phyloP scores from a whole-genome alignment of 768 basidiomycete species.

The Tephrocybe rancida region DNA sequence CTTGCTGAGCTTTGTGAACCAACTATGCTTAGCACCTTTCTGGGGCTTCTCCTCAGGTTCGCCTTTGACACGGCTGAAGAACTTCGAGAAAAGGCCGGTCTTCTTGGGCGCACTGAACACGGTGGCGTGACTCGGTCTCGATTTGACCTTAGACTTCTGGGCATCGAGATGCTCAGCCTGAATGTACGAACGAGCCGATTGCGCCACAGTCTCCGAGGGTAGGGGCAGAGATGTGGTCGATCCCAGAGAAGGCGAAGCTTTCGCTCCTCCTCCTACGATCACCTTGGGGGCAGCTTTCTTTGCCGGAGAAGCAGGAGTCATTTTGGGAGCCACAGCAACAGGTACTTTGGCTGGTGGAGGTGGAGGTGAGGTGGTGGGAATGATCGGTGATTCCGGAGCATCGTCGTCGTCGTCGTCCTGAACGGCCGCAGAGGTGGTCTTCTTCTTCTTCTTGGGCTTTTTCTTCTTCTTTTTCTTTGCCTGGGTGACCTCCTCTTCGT shows the following conservation, averaged over 20 bases:
- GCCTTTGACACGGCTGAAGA: constrained; percentile 29
- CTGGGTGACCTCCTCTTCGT: constrained; percentile 53
- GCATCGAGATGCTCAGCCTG: constrained; percentile 48
- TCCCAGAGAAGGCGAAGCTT: constrained; percentile 20
- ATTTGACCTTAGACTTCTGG: constrained; percentile 70
- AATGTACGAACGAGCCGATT: constrained; percentile 73
- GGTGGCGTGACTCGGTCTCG: constrained; percentile 60
- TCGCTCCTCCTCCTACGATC: constrained; percentile 11
- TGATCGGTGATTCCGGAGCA: constrained; percentile 12
- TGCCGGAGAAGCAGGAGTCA: constrained; percentile 22
- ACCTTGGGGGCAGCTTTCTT: constrained; percentile 20
- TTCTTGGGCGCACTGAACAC: constrained; percentile 44
- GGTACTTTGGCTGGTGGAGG: constrained; percentile 14
- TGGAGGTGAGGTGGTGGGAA: constrained; percentile 15
- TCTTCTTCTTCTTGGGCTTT: constrained; percentile 76
- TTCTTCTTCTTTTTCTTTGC: constrained; percentile 59
- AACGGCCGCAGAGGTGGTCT: constrained; percentile 25
- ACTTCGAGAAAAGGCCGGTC: constrained; percentile 53
- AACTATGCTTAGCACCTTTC: constrained; percentile 48
- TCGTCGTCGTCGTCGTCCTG: constrained; percentile 18
- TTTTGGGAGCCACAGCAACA: background rate
- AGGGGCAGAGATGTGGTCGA: constrained; percentile 37
- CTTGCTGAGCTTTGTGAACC: constrained; percentile 61
- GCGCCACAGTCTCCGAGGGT: constrained; percentile 53
- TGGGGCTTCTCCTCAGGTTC: constrained; percentile 42